A percentile compares a stretch with the other conserved stretches of the same genome.
Conservation (phyloP, 2,329 filamentous ascomycete genomes). For the Fusarium nodosum region DNA sequence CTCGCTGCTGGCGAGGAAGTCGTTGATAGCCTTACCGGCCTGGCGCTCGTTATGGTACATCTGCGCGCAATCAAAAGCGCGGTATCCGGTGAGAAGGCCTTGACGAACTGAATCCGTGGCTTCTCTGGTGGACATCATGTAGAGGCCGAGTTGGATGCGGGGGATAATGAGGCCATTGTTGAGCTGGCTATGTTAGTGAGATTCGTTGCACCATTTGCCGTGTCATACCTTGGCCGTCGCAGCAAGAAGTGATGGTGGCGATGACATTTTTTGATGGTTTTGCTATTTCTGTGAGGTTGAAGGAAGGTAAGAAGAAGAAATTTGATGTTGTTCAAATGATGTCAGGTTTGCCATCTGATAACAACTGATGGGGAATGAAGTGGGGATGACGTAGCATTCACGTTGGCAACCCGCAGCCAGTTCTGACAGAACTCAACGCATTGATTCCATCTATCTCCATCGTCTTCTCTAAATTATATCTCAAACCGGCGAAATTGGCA, state of each 20-base stretch:
- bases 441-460: not conserved
- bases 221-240: conserved; percentile 40
- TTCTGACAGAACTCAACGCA: not conserved
- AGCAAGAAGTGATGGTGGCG: conserved; percentile 43
- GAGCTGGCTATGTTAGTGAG: conserved; percentile 58
- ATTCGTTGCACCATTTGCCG: accelerated
- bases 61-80: conserved; percentile 66
- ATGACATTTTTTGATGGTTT: conserved; percentile 30
- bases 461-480: not conserved
- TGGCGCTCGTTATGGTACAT: conserved; percentile 78
- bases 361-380: conserved; percentile 8
- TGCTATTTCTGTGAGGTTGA: not conserved
- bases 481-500: not conserved
- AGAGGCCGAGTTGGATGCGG: conserved; percentile 80
- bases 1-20: conserved; percentile 65
- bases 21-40: conserved; percentile 73
- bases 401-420: not conserved
- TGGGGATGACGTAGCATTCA: conserved; percentile 21
- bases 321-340: conserved; percentile 3
- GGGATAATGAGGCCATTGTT: conserved; percentile 77
- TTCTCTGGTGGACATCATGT: conserved; percentile 75
- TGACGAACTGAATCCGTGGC: conserved; percentile 69
- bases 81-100: conserved; percentile 68
- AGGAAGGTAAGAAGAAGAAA: not conserved
- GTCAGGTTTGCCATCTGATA: conserved; percentile 26